Evolutionary conservation across 2,329 filamentous ascomycete species (phyloP), one percentile per base, ranked within the genome.

Genomic region (Samsoniella hepiali): DNA sequence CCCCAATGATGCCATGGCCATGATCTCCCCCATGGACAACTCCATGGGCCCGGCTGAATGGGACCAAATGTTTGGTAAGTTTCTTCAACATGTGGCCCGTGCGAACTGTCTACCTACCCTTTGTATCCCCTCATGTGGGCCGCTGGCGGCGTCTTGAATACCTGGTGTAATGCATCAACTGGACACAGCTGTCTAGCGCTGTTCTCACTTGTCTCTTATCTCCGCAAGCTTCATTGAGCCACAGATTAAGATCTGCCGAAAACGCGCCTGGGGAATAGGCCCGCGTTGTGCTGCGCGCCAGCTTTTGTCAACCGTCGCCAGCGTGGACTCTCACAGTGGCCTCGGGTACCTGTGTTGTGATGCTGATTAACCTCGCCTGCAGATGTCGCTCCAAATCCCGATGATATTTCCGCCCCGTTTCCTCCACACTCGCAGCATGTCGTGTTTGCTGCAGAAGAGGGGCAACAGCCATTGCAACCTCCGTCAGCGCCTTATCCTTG

Each of bases 191-290:
- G 44, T 59, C 32, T 51, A 50, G 57, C 57, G 45, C 32, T 40
- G 45, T 59, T 59, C 13, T 50, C 57, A 40, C 45, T 59, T 59
- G 45, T 22, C 57, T 59, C 57, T 59, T 51, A 11, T 31, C 44
- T 17, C 57, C 34, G 44, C 45, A 31, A 27, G 34, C 34, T 34
- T 34, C 10, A 3, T 40, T 15, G 38, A 40, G 15, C 38, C 38
- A 40, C 38, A 40, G 9, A 40, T 5, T 15, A 13, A 11, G 15
- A 5, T 8, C 7, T 40, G 38, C 11, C 4, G 13, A 5, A 40
- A 40, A 40, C 5, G 38, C 11, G 9, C 38, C 11, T 40, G 38
- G 3, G 38, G 15, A 40, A 11, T 40, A 15, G 38, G 38, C 38
- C 38, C 38, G 38, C 13, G 38, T 13, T 13, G 13, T 13, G 5